These are phyloP conservation scores for Boletus coccyginus DNA, from an alignment of 768 basidiomycete genomes.

Conservation along the genomic window DNA sequence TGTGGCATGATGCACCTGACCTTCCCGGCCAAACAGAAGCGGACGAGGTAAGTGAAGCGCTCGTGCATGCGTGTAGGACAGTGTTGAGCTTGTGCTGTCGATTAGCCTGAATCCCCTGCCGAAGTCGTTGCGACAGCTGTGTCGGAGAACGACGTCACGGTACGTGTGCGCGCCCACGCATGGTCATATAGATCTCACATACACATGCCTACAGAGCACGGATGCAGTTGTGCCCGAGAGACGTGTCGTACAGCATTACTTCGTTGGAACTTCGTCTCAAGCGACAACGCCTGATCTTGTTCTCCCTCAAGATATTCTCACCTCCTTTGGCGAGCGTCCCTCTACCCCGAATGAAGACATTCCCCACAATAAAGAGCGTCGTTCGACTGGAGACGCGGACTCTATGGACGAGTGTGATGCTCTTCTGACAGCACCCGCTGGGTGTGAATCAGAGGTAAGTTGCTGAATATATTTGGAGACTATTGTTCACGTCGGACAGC, in stretches of 20 bases:
- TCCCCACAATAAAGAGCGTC: neutral
- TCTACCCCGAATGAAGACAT: neutral
- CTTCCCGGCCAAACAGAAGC: neutral
- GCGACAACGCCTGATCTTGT: conserved; percentile 13
- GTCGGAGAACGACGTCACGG: neutral
- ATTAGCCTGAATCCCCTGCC: neutral
- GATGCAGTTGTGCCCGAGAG: neutral
- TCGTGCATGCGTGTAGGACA: neutral
- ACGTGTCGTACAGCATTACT: neutral
- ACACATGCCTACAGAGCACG: neutral
- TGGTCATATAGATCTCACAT: neutral
- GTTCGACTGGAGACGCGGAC: neutral
- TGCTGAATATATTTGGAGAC: neutral
- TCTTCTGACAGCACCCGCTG: conserved; percentile 1
- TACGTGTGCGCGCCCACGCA: neutral
- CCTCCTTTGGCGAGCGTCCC: neutral
- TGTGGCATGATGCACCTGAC: neutral
- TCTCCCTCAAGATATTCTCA: conserved; percentile 8
- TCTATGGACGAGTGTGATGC: conserved; percentile 18
- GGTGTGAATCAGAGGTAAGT: conserved; percentile 12
- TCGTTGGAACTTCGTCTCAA: neutral
- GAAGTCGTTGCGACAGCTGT: too few relatives aligned
- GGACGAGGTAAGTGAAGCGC: neutral
- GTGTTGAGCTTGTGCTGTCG: neutral
- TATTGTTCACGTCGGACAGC: conserved; percentile 10